Percentiles rank a stretch among this genome's conserved stretches.
phyloP scores from a whole-genome alignment of 169 alveolate genomes.

The Cryptosporidium ryanae region DNA sequence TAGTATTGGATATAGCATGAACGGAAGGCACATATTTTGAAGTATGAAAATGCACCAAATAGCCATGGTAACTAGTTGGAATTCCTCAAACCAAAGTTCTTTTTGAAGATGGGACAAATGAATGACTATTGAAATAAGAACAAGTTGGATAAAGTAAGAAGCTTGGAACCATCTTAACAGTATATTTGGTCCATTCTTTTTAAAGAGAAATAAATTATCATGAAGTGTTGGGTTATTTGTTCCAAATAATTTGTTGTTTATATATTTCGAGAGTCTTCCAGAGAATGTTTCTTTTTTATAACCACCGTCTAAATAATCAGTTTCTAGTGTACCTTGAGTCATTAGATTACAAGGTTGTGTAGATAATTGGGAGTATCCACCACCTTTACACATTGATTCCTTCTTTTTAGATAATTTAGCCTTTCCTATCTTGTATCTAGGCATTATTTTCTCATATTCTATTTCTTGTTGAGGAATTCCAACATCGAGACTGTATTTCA shows the following conservation, averaged over 20 bases:
- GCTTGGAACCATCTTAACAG: slow-evolving; percentile 73
- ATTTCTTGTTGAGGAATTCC: slow-evolving; percentile 74
- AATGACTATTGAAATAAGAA: slow-evolving; percentile 55
- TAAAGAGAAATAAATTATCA: slow-evolving; percentile 56
- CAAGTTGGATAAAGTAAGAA: slow-evolving; percentile 59
- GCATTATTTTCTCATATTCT: slow-evolving; percentile 70
- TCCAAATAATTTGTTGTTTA: slow-evolving; percentile 37
- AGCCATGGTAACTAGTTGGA: slow-evolving; percentile 31
- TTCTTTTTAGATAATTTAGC: neutral
- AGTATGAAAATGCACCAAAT: slow-evolving; percentile 66
- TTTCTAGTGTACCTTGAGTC: slow-evolving; percentile 1
- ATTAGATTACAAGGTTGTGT: slow-evolving; percentile 14
- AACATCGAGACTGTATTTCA: slow-evolving; percentile 68
- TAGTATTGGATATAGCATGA: slow-evolving; percentile 49
- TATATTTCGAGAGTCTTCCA: slow-evolving; percentile 17
- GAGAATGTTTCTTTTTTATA: neutral
- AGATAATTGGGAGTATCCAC: slow-evolving; percentile 27
- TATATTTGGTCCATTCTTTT: slow-evolving; percentile 55
- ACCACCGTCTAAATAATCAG: neutral
- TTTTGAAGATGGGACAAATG: slow-evolving; percentile 66
- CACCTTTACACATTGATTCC: neutral
- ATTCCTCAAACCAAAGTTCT: slow-evolving; percentile 55
- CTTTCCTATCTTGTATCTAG: slow-evolving; percentile 43
- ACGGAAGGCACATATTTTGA: slow-evolving; percentile 55
- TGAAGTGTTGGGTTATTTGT: slow-evolving; percentile 55